Percentiles rank a stretch among this genome's conserved stretches.
Evolutionary conservation across 1,284 basidiomycete species (phyloP).

Genomic region (Fomitopsis schrenkii): DNA sequence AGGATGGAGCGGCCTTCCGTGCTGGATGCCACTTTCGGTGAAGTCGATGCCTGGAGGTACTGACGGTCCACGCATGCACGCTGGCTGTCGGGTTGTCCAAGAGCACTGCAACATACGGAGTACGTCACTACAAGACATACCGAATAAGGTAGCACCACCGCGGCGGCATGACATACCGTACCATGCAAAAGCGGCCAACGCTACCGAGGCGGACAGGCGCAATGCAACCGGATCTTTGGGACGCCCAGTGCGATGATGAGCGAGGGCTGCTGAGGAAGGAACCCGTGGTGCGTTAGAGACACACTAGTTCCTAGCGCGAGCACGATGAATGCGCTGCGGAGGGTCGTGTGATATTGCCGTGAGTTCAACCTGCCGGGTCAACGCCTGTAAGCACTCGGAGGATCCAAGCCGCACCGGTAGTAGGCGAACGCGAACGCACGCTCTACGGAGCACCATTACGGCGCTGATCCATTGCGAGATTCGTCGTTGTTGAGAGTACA

Average conservation of each 20-base stretch:
- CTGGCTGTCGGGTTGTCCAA: neutral
- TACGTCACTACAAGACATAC: neutral
- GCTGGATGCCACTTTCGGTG: neutral
- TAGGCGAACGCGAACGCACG: too few relatives aligned
- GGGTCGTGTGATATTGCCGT: neutral
- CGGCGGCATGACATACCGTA: neutral
- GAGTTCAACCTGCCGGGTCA: neutral
- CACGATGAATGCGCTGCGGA: neutral
- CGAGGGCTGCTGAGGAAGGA: neutral
- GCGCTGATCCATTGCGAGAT: neutral
- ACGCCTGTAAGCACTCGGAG: neutral
- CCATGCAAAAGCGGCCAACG: neutral
- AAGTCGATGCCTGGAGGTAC: neutral
- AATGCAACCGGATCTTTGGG: neutral
- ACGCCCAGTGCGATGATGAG: neutral
- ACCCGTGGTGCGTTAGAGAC: neutral
- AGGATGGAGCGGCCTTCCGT: neutral
- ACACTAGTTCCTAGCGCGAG: neutral
- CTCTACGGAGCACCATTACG: neutral
- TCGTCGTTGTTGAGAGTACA: neutral
- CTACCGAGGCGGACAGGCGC: neutral
- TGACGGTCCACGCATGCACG: neutral
- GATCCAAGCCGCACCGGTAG: neutral
- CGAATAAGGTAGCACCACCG: neutral
- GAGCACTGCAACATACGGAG: neutral